Base-by-base conservation (phyloP, 2,329 filamentous ascomycete species). In the Dichotomopilus funicola region DNA sequence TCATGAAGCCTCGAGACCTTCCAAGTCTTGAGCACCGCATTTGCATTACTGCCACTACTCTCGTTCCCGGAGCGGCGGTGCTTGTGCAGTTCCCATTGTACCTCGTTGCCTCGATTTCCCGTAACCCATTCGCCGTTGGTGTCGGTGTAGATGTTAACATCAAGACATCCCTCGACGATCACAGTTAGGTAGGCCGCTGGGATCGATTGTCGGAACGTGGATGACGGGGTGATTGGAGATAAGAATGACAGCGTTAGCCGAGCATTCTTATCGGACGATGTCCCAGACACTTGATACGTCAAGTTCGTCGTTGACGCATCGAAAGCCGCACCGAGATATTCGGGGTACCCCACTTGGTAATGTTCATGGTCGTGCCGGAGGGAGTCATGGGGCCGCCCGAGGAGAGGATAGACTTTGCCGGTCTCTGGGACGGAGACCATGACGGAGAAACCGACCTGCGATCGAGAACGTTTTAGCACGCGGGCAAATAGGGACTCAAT, bases 101-200 rank as follows among this genome's bases (percentile, higher is more conserved):
- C 87, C 52, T 79, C 74, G 62, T 80, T 88, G 37, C 79, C 82
- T 49, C 83, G 75, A 61, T 91, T 80, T 13, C 89, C 89, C 65
- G 86, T 94, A 57, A 90, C 86, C 89, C 89, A 95, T 66, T 91
- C 84, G 6, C 86, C 86, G 64, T 88, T 87, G 53, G 88, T 62
- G 65, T 89, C 86, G 57, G 86, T 71, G 63, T 88, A 88, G 49
- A 86, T 65, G 64, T 83, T 79, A 10, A 88, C 72, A 59, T 85
- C 76, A 50, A 85, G 80, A 59, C 75, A 76, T 5, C 88, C 89
- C 58, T 84, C 78, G 10, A 88, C 87, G 64, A 84, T 72, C 42
- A 92, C 77, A 5, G 82, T 87, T 59, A 95, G 66, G 67, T 95
- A 95, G 33, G 86, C 85, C 9, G 89, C 89, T n/a, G 90, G 90